Evolutionary conservation across 2,329 filamentous ascomycete genomes (phyloP).

Genomic region (Aspergillus sp.): DNA sequence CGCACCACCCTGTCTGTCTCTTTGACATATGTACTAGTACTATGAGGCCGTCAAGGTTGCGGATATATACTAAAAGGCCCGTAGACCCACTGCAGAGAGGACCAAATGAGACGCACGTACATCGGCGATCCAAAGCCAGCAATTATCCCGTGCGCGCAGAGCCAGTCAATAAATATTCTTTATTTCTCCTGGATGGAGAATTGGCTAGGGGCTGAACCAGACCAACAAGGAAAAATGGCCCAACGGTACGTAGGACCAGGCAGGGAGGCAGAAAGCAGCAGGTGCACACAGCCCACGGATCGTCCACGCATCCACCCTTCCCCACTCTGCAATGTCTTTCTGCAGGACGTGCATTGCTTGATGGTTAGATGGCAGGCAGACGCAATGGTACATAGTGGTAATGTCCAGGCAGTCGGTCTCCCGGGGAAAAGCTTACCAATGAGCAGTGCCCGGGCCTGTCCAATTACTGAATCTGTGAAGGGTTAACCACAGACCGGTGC

Average conservation of each 20-base stretch:
- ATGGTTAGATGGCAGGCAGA: too few species aligned
- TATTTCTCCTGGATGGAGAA: background rate
- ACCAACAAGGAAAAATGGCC: background rate
- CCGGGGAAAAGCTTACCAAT: too few species aligned
- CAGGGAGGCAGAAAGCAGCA: background rate
- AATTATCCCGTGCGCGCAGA: background rate
- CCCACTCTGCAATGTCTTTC: too few species aligned
- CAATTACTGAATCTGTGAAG: too few species aligned
- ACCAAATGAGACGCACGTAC: background rate
- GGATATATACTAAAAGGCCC: background rate
- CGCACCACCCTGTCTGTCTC: conserved; percentile 1
- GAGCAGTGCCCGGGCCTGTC: too few species aligned
- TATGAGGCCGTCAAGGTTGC: conserved; percentile 1
- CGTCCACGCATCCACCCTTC: too few species aligned
- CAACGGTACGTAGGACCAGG: background rate
- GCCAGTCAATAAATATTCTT: background rate
- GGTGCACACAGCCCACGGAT: too few species aligned
- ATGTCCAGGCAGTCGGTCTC: too few species aligned
- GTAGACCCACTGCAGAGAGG: background rate
- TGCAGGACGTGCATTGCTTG: too few species aligned
- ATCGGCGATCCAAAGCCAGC: conserved; percentile 1
- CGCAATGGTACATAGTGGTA: too few species aligned
- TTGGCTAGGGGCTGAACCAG: background rate
- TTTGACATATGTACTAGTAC: background rate
- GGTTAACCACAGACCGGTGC: too few species aligned